phyloP scores from a whole-genome alignment of 208 protist genomes.

The Wallacemonas rigidus region DNA sequence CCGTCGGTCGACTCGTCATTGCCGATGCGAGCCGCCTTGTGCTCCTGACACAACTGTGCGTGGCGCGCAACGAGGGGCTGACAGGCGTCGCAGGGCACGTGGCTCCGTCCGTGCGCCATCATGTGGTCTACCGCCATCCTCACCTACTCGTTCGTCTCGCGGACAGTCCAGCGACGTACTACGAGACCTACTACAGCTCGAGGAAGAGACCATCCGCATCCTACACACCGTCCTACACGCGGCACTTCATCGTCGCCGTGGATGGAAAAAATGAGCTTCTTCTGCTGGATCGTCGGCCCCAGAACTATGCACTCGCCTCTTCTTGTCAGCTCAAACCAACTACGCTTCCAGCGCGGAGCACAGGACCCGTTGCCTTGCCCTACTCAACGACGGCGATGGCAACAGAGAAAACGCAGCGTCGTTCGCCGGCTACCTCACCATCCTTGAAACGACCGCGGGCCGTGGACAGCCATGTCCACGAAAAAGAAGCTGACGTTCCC shows the following conservation, averaged over 20 bases:
- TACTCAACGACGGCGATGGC: no score
- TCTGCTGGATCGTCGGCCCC: constrained; percentile 33
- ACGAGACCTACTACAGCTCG: constrained; percentile 17
- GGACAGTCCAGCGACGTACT: constrained; percentile 18
- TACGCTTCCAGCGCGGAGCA: background rate
- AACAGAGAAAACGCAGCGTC: no score
- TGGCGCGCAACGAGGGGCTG: background rate
- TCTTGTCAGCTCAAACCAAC: background rate
- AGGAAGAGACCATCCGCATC: constrained; percentile 10
- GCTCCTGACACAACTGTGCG: background rate
- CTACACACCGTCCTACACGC: constrained; percentile 18
- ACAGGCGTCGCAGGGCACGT: constrained; percentile 18
- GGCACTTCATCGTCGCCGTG: constrained; percentile 37
- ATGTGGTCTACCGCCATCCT: constrained; percentile 14
- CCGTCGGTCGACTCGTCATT: constrained; percentile 14
- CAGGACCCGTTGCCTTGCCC: no score
- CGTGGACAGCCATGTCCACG: background rate
- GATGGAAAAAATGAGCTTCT: constrained; percentile 29
- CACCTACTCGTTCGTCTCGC: constrained; percentile 20
- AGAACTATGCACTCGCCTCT: constrained; percentile 7
- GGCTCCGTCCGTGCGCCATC: constrained; percentile 11
- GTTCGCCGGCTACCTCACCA: no score
- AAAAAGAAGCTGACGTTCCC: background rate
- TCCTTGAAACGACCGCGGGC: no score
- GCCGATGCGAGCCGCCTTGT: constrained; percentile 27